These are phyloP conservation scores for Lactifluus piperatus DNA, from an alignment of 768 basidiomycete species.

Conservation along the genomic window DNA sequence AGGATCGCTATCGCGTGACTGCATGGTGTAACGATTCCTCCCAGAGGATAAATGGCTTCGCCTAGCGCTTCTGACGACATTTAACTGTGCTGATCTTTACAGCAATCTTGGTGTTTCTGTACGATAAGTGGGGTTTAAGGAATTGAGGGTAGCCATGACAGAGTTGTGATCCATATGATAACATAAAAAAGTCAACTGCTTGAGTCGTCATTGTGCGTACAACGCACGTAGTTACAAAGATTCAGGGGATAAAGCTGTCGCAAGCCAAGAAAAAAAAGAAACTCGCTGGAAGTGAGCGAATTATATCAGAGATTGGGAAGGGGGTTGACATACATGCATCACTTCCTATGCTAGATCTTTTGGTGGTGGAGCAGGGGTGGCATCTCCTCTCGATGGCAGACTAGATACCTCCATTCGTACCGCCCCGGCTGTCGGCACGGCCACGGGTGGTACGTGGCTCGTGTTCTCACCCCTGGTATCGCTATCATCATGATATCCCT, in stretches of 20 bases:
- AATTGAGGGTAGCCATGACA: neutral
- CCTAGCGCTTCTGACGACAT: neutral
- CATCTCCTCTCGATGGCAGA: neutral
- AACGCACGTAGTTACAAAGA: neutral
- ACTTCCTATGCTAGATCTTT: neutral
- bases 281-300: neutral
- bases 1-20: slow-evolving; percentile 10
- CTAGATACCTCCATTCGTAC: neutral
- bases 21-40: neutral
- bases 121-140: neutral
- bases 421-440: neutral
- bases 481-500: slow-evolving; percentile 35
- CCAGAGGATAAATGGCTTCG: neutral
- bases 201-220: neutral
- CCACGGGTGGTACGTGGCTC: neutral
- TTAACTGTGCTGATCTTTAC: neutral
- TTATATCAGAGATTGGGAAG: no score
- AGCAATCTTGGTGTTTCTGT: neutral
- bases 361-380: neutral
- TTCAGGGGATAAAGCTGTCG: neutral
- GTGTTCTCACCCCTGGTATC: slow-evolving; percentile 20
- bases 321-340: neutral
- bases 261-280: neutral
- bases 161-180: neutral
- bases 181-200: neutral